phyloP scores from a whole-genome alignment of 345 rosid genomes.

The Ceriops zippeliana region DNA sequence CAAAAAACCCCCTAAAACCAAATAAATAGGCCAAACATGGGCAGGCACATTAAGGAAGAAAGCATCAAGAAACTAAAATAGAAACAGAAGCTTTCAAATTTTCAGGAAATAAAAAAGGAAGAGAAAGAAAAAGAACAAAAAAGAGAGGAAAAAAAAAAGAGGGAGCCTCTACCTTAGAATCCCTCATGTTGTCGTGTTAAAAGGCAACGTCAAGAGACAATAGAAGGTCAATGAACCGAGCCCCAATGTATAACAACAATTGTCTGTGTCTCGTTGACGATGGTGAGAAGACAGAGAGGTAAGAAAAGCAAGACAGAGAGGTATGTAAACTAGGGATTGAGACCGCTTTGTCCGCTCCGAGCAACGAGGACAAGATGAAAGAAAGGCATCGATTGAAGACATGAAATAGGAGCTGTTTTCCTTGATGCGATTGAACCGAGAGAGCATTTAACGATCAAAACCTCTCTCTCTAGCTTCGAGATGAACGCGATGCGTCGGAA shows the following conservation, averaged over 20 bases:
- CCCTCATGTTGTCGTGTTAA: constrained; percentile 52
- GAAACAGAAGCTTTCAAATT: background rate
- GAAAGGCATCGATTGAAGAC: constrained; percentile 57
- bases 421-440: constrained; percentile 24
- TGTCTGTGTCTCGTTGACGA: constrained; percentile 1
- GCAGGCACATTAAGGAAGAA: background rate
- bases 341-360: constrained; percentile 37
- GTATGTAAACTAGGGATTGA: constrained; percentile 43
- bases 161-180: constrained; percentile 50
- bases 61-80: background rate
- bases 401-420: constrained; percentile 45
- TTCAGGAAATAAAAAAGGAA: background rate
- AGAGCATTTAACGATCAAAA: constrained; percentile 49
- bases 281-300: constrained; percentile 20
- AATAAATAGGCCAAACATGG: background rate
- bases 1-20: background rate
- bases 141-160: background rate
- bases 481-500: constrained; percentile 14
- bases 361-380: constrained; percentile 32
- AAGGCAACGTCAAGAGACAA: constrained; percentile 14
- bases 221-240: background rate
- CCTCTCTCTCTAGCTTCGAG: constrained; percentile 28
- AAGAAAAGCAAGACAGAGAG: constrained; percentile 15
- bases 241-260: background rate
- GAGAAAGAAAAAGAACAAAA: background rate